Base-by-base conservation (phyloP, 306 rosid species). In the Inga oerstediana region DNA sequence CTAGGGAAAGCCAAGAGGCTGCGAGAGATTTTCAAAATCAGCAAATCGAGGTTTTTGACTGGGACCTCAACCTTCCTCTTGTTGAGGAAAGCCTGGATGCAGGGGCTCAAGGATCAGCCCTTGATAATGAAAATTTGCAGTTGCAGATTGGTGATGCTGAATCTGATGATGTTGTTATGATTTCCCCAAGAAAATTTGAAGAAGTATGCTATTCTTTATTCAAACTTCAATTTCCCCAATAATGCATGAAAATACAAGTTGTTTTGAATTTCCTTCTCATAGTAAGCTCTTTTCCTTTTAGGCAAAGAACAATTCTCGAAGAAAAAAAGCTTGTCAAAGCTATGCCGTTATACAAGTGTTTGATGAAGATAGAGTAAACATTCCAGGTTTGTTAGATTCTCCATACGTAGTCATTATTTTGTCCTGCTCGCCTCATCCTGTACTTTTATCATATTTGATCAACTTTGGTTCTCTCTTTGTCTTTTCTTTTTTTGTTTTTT, bases 101-200 rank as follows among this genome's bases (percentile, higher is more conserved):
- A 6, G 52, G 69, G 9, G 30, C 46, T 32, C 78, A 32, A 10
- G 78, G 78, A 74, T 17, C 58, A n/a, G 46, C 65, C 24, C 79
- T 35, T 32, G 79, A 12, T 13, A 75, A 56, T 75, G 69, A 75
- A 56, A 75, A 56, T 37, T 56, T 56, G 68, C 79, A 10, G 11
- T 54, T 54, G 66, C 68, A 37, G 46, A 56, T 45, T 12, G 58
- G 48, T 59, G 80, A 58, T 76, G 52, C 70, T 19, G 67, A 54
- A 37, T 48, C 56, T 20, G 56, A 76, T 58, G 80, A 76, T 13
- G 80, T 76, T 58, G 58, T 22, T 39, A 22, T 59, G 43, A 59
- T 76, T 41, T 76, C 80, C 54, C 58, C 80, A 7, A 24, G 71
- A 67, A 61, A 76, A 41, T 76, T 59, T 59, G 80, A 76, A 76